Evolutionary conservation across 208 protist species (phyloP), one percentile per base, ranked within the genome.

Genomic region (Leishmania amazonensis): DNA sequence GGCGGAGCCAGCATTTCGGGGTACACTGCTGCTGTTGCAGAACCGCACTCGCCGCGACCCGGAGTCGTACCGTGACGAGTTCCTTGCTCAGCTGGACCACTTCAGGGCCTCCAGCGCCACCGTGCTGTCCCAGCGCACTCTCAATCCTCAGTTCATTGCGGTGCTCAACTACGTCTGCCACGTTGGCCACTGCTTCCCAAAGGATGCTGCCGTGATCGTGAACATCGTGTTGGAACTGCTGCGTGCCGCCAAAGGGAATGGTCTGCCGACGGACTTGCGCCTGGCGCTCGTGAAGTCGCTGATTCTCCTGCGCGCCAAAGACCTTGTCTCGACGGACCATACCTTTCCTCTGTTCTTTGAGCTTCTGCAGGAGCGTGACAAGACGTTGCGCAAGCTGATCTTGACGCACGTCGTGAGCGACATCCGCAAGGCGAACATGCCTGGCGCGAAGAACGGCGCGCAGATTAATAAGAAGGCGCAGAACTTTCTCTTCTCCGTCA

Each of bases 341-440:
- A 90, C 99, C 13, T 97, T 99, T 81, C 92, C 96, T 28, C 85
- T 99, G 21, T 98, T 99, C 87, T 99, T 99, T 88, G 93, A 82
- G 79, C 88, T 99, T 24, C 98, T 99, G 77, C 93, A 98, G 70
- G 93, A 98, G 83, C 91, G 97, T 28, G 98, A 99, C 90, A 99
- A 99, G 89, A 70, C 74, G 71, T 88, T 99, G 40, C 94, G 99
- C 62, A 85, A 90, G 73, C 62, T 95, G 28, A 94, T 99, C 74
- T 87, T 97, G 47, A 87, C 88, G 4, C 97, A 99, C 89, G 98
- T 99, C 71, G 97, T 99, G 28, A 94, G 90, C 72, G 99, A 99
- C 86, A 94, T 99, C 62, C 95, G 96, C 76, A 95, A 91, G 62
- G 92, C 97, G 38, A 99, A 99, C 88, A 90, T 96, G 87, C 91